Evolutionary conservation across 1,284 basidiomycete genomes (phyloP).

Genomic region (Chalciporus sp.): DNA sequence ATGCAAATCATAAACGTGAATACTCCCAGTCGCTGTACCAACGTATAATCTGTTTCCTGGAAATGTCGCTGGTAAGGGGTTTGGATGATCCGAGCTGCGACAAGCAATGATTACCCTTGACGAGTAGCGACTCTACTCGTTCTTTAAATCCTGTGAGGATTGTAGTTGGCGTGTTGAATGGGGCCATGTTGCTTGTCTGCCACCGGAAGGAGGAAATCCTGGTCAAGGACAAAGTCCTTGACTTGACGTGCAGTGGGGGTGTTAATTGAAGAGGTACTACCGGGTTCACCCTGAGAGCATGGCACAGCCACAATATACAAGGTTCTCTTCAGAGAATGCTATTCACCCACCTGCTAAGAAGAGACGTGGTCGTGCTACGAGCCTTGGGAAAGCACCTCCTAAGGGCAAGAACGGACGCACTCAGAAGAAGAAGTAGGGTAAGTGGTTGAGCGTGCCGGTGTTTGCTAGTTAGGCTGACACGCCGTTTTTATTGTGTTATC

Average conservation of each 20-base stretch:
- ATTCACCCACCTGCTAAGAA: no score
- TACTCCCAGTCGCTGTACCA: constrained; percentile 70
- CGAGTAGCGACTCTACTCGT: constrained; percentile 45
- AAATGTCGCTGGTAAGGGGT: constrained; percentile 3
- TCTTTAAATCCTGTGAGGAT: constrained; percentile 51
- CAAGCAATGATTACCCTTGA: constrained; percentile 36
- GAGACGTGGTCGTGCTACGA: no score
- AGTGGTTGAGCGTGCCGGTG: no score
- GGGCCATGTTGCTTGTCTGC: constrained; percentile 38
- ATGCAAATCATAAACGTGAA: constrained; percentile 66
- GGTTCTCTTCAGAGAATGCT: not conserved
- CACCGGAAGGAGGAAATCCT: not conserved
- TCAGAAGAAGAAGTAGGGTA: no score
- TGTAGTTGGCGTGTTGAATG: constrained; percentile 43
- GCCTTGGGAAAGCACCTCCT: no score
- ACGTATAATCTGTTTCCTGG: constrained; percentile 77
- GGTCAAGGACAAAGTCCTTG: not conserved
- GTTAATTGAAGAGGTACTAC: not conserved
- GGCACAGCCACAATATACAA: constrained; percentile 6
- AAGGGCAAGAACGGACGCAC: no score
- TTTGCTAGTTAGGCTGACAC: no score
- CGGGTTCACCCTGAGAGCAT: not conserved
- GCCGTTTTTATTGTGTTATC: no score
- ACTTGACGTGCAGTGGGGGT: not conserved
- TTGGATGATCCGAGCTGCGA: constrained; percentile 20